Evolutionary conservation across 169 alveolate species (phyloP).

Genomic region (Cystoisospora suis): DNA sequence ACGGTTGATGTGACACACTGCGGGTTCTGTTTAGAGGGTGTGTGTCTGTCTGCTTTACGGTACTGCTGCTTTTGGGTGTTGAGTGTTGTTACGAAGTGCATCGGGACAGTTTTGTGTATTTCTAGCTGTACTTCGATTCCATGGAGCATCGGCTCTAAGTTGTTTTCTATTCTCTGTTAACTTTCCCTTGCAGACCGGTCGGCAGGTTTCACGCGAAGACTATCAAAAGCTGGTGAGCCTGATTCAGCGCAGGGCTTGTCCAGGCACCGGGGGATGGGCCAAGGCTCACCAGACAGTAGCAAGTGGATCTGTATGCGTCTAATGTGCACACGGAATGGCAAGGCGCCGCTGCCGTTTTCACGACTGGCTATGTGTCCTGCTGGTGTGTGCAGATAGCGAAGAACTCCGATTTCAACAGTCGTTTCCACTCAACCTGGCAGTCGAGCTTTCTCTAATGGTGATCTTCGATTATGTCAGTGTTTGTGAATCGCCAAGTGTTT

Average conservation of each 20-base stretch:
- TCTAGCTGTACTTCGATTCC: too few species aligned
- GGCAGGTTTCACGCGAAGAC: slow-evolving; percentile 13
- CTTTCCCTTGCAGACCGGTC: not conserved
- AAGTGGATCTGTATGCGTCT: not conserved
- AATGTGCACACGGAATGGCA: not conserved
- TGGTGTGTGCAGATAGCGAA: not conserved
- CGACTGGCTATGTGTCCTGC: not conserved
- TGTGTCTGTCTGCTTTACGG: too few species aligned
- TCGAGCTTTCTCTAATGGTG: not conserved
- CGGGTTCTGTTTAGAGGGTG: too few species aligned
- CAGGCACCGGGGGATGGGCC: not conserved
- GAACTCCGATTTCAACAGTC: slow-evolving; percentile 1
- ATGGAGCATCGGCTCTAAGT: too few species aligned
- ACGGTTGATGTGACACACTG: too few species aligned
- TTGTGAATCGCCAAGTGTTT: not conserved
- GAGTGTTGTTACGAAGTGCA: too few species aligned
- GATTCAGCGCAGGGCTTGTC: not conserved
- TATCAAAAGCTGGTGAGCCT: slow-evolving; percentile 12
- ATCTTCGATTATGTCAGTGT: not conserved
- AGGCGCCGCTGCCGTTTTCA: too few species aligned
- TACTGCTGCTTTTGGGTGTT: too few species aligned
- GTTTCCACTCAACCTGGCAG: slow-evolving; percentile 17
- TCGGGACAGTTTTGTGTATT: too few species aligned
- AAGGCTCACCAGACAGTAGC: not conserved
- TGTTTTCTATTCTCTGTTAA: too few species aligned